Evolutionary conservation across 148 eudicot species (phyloP).

Genomic region (Vaccinium myrtillus): DNA sequence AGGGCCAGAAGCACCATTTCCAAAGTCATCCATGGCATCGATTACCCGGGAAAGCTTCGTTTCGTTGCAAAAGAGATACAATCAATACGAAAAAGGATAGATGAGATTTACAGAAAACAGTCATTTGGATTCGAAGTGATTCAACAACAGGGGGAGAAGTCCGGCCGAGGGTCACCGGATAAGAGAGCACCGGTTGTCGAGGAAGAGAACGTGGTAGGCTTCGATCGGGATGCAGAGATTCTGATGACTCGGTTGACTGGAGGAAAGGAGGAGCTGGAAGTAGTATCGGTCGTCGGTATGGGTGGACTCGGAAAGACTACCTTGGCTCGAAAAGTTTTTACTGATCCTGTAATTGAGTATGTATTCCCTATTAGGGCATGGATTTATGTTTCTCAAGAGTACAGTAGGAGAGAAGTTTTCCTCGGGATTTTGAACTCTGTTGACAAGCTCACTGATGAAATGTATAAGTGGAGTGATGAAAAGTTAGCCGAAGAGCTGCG

Average conservation of each 20-base stretch:
- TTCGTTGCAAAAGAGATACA: slow-evolving; percentile 25
- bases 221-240: slow-evolving; percentile 31
- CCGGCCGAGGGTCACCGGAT: neutral
- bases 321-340: slow-evolving; percentile 34
- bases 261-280: slow-evolving; percentile 17
- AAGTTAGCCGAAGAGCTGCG: slow-evolving; percentile 18
- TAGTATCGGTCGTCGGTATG: slow-evolving; percentile 40
- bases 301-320: slow-evolving; percentile 42
- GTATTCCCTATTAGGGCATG: slow-evolving; percentile 28
- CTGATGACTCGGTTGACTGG: slow-evolving; percentile 24
- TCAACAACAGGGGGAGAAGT: slow-evolving; percentile 13
- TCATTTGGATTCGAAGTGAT: slow-evolving; percentile 22
- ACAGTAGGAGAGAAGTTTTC: slow-evolving; percentile 18
- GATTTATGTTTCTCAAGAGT: slow-evolving; percentile 36
- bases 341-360: slow-evolving; percentile 17
- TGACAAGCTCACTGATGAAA: neutral
- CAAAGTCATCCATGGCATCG: slow-evolving; percentile 14
- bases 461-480: neutral
- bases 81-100: slow-evolving; percentile 16
- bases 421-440: slow-evolving; percentile 14
- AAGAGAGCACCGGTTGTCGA: slow-evolving; percentile 19
- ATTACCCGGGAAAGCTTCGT: slow-evolving; percentile 16
- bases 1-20: slow-evolving; percentile 15
- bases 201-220: slow-evolving; percentile 44
- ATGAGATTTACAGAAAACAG: slow-evolving; percentile 25